Evolutionary conservation across 176 grass and related monocot genomes (phyloP).

Genomic region (Microstegium vimineum): DNA sequence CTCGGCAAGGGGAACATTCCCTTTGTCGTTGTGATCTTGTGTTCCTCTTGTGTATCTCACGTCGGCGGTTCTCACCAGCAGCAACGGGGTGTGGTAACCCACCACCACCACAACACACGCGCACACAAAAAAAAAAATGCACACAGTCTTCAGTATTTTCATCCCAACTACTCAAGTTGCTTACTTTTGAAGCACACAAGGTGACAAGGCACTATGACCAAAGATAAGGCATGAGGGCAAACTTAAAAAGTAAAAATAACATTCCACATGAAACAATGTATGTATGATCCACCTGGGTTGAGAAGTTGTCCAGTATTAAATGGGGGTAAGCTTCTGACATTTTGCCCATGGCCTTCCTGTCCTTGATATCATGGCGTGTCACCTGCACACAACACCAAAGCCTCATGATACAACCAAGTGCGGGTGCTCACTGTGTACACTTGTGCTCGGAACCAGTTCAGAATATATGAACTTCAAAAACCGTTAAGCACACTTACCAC

Average conservation of each 20-base stretch:
- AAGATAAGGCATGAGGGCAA: background rate
- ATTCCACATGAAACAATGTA: background rate
- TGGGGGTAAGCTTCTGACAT: constrained; percentile 98
- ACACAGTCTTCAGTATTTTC: background rate
- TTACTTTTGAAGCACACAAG: background rate
- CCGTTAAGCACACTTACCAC: constrained; percentile 53
- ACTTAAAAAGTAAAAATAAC: background rate
- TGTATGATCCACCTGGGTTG: constrained; percentile 45
- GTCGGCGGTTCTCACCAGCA: no score
- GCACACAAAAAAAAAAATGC: no score
- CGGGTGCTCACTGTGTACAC: background rate
- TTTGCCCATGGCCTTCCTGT: constrained; percentile 84
- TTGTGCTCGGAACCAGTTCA: background rate
- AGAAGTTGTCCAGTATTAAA: constrained; percentile 83
- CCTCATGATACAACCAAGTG: background rate
- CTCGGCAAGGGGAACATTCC: no score
- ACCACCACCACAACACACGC: no score
- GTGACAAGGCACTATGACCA: background rate
- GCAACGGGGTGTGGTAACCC: no score
- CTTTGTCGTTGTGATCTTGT: no score
- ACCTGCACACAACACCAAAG: constrained; percentile 43
- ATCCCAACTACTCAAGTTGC: background rate
- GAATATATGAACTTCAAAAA: background rate
- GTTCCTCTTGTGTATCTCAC: no score
- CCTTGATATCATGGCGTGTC: constrained; percentile 86